A percentile compares a stretch with the other conserved stretches of the same genome.
phyloP scores from a whole-genome alignment of 2,329 filamentous ascomycete species.

The Didymella glomerata region DNA sequence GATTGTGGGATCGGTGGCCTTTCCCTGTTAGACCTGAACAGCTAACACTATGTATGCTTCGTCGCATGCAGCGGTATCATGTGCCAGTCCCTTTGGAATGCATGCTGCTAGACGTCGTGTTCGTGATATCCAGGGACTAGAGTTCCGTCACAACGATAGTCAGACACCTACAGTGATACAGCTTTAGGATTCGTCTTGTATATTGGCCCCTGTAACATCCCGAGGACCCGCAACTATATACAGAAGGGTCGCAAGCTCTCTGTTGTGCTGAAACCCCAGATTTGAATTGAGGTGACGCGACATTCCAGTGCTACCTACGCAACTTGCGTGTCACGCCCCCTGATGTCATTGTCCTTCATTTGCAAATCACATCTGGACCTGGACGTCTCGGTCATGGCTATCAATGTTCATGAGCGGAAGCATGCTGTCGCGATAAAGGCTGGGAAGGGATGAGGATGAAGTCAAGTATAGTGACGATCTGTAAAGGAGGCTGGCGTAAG shows the following conservation, averaged over 20 bases:
- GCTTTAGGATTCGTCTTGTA: background rate
- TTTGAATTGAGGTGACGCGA: background rate
- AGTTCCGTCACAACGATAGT: background rate
- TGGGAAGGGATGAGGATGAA: background rate
- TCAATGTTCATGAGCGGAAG: background rate
- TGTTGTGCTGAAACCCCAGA: background rate
- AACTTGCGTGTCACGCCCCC: background rate
- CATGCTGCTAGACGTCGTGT: background rate
- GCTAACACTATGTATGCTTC: too few species aligned
- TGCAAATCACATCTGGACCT: background rate
- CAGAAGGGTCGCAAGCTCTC: background rate
- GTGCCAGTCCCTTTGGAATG: background rate
- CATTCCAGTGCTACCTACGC: constrained; percentile 7
- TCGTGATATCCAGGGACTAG: background rate
- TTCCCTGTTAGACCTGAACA: too few species aligned
- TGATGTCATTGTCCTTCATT: background rate
- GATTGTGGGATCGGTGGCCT: too few species aligned
- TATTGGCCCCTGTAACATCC: too few species aligned
- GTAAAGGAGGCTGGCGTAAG: constrained; percentile 1
- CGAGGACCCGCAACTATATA: too few species aligned
- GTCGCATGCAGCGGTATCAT: background rate
- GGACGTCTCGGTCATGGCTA: background rate
- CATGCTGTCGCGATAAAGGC: background rate
- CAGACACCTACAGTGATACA: background rate
- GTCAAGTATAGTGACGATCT: background rate